Percentiles rank a stretch among this genome's conserved stretches.
These are phyloP conservation scores for Rhizophagus prolifer DNA, from an alignment of 192 early-diverging fungal genomes.

Conservation along the genomic window DNA sequence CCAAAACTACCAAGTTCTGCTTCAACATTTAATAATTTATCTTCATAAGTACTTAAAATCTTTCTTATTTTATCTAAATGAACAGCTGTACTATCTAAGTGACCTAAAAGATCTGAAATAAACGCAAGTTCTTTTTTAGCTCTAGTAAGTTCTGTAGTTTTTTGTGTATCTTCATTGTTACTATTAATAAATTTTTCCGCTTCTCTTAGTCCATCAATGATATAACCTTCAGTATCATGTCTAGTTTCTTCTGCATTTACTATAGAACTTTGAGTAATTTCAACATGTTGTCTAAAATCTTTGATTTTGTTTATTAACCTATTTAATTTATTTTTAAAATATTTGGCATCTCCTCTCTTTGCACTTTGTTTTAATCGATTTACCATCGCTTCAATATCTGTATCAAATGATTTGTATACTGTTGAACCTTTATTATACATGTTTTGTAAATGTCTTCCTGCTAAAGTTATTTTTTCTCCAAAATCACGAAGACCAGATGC, in stretches of 20 bases:
- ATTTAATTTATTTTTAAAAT: conserved; percentile 4
- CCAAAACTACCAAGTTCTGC: neutral
- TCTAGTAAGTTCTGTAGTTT: neutral
- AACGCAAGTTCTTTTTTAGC: neutral
- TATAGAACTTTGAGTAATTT: neutral
- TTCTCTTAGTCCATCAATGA: neutral
- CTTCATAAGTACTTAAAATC: neutral
- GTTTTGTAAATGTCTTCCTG: neutral
- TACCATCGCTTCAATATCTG: neutral
- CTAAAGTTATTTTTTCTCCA: neutral
- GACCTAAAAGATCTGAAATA: neutral
- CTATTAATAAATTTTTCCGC: neutral
- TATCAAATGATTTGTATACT: conserved; percentile 10
- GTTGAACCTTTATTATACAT: conserved; percentile 19
- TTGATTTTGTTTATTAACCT: neutral
- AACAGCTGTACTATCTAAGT: neutral
- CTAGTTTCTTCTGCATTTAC: neutral
- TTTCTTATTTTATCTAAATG: neutral
- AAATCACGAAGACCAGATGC: neutral
- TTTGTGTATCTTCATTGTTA: neutral
- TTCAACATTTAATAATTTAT: neutral
- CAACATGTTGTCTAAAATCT: conserved; percentile 2
- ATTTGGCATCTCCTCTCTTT: neutral
- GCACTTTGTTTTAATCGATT: neutral
- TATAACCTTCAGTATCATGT: neutral